A percentile compares a stretch with the other conserved stretches of the same genome.
phyloP scores from a whole-genome alignment of 2,329 filamentous ascomycete genomes.

The Rhynchosporium agropyri region DNA sequence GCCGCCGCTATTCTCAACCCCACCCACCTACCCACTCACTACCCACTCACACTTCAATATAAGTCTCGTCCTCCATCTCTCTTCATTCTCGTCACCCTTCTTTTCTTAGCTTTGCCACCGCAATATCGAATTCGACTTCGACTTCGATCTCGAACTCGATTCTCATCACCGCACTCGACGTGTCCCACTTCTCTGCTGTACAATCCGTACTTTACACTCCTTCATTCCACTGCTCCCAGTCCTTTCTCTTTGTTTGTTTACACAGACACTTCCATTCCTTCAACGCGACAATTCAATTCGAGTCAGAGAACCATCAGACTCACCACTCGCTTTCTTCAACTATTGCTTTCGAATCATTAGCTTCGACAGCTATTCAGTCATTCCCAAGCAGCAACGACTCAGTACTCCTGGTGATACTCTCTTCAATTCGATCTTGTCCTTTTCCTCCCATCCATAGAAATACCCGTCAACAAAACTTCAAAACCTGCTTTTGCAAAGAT shows the following conservation, averaged over 20 bases:
- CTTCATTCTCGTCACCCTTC: not conserved
- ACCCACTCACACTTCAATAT: conserved; percentile 9
- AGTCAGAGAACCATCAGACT: conserved; percentile 36
- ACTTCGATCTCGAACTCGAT: conserved; percentile 3
- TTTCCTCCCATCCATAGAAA: not conserved
- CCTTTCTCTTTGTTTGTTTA: conserved; percentile 39
- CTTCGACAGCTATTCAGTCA: conserved; percentile 35
- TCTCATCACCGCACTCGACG: conserved; percentile 21
- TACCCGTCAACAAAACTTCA: conserved; percentile 10
- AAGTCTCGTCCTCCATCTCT: not conserved
- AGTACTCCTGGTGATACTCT: conserved; percentile 35
- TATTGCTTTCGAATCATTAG: conserved; percentile 27
- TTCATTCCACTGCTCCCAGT: conserved; percentile 29
- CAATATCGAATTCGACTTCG: not conserved
- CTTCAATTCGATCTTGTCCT: conserved; percentile 15
- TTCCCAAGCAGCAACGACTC: conserved; percentile 26
- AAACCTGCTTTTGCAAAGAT: conserved; percentile 29
- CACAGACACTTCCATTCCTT: conserved; percentile 38
- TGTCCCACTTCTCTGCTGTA: conserved; percentile 12
- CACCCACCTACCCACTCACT: not conserved
- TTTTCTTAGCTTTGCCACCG: conserved; percentile 14
- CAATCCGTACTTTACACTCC: conserved; percentile 30
- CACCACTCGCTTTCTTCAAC: conserved; percentile 28
- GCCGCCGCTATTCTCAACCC: not conserved
- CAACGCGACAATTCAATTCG: conserved; percentile 33